phyloP scores from a whole-genome alignment of 2,329 filamentous ascomycete genomes.

The Neophaeococcomyces mojaviensis region DNA sequence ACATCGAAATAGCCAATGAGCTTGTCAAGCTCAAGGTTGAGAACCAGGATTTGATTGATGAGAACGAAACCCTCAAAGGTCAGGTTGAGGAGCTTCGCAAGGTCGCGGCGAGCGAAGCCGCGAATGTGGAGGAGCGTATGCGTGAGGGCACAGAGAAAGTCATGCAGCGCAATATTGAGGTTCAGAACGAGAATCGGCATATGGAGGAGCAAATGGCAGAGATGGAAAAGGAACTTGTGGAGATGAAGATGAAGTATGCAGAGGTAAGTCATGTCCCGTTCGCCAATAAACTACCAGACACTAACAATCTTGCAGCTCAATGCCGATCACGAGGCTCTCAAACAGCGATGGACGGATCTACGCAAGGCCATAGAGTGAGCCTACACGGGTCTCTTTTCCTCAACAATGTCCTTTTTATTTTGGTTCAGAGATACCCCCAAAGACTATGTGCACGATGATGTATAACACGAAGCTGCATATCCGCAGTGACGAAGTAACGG shows the following conservation, averaged over 20 bases:
- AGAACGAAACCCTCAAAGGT: constrained; percentile 78
- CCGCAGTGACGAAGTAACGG: constrained; percentile 4
- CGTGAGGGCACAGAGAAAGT: constrained; percentile 81
- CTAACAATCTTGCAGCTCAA: constrained; percentile 51
- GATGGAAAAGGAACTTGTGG: constrained; percentile 85
- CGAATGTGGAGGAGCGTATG: constrained; percentile 75
- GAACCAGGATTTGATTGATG: constrained; percentile 80
- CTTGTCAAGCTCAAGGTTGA: constrained; percentile 87
- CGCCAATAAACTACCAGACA: constrained; percentile 9
- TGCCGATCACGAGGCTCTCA: constrained; percentile 60
- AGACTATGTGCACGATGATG: constrained; percentile 1
- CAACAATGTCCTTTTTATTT: not conserved
- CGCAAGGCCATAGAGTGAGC: constrained; percentile 45
- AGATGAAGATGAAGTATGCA: constrained; percentile 89
- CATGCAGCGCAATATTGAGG: constrained; percentile 85
- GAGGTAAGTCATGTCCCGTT: constrained; percentile 60
- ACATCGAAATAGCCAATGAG: constrained; percentile 83
- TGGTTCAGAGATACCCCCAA: not conserved
- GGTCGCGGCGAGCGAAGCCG: constrained; percentile 82
- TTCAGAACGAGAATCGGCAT: constrained; percentile 83
- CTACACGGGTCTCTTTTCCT: not conserved
- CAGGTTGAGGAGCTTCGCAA: constrained; percentile 79
- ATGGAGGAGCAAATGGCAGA: constrained; percentile 85
- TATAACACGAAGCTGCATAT: not conserved
- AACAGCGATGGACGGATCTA: constrained; percentile 70